Conservation (phyloP, 345 rosid genomes). For the Physaria fendleri region DNA sequence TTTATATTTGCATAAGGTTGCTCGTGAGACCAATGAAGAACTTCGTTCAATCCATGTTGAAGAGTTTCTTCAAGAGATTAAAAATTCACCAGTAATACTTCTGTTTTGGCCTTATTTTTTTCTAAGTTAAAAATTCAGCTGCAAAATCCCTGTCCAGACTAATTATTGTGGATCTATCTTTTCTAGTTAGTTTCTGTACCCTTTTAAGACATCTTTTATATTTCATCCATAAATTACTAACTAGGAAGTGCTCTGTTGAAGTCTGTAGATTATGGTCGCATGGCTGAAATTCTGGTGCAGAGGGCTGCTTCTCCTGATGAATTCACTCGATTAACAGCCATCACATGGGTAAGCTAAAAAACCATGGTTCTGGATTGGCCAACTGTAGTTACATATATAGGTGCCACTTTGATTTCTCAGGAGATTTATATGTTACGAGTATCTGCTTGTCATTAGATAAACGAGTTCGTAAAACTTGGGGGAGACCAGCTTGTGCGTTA, state of each 20-base stretch:
- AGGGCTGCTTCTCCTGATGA: constrained; percentile 94
- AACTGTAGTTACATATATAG: neutral
- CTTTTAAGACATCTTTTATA: constrained; percentile 13
- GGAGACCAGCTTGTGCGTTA: constrained; percentile 97
- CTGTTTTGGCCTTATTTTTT: constrained; percentile 13
- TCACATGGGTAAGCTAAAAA: constrained; percentile 75
- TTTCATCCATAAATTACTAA: constrained; percentile 70
- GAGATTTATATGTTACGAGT: constrained; percentile 7
- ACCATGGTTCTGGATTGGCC: neutral
- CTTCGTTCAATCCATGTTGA: constrained; percentile 79
- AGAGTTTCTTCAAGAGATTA: constrained; percentile 99
- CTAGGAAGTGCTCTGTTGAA: constrained; percentile 87
- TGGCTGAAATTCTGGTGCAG: constrained; percentile 98
- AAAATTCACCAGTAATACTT: constrained; percentile 94
- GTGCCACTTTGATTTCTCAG: neutral
- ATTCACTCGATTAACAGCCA: constrained; percentile 92
- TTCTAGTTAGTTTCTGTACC: constrained; percentile 1
- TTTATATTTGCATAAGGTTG: constrained; percentile 49
- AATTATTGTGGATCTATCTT: constrained; percentile 3
- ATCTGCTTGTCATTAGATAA: constrained; percentile 43
- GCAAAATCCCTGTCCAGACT: neutral
- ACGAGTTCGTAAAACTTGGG: constrained; percentile 98
- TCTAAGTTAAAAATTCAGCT: neutral
- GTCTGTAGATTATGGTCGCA: constrained; percentile 99
- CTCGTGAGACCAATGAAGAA: constrained; percentile 99